phyloP scores from a whole-genome alignment of 2,329 filamentous ascomycete genomes.

The Bipolaris gigantea region DNA sequence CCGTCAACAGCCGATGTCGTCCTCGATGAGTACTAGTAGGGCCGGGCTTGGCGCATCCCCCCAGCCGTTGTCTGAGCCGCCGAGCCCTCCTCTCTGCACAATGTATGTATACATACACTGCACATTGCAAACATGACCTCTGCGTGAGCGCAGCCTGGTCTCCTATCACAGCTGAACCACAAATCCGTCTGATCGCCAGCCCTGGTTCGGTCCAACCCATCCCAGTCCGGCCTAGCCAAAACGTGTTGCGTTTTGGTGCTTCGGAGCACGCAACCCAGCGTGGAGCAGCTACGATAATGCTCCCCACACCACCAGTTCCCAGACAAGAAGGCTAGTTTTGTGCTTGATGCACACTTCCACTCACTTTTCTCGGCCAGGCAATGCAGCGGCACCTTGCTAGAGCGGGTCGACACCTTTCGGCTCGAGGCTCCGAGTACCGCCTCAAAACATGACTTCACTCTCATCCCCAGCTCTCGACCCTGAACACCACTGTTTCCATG shows the following conservation, averaged over 20 bases:
- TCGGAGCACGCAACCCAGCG: conserved; percentile 2
- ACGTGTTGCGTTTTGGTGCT: conserved; percentile 4
- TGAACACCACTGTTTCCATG: background rate
- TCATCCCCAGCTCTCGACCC: background rate
- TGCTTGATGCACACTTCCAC: background rate
- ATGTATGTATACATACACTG: background rate
- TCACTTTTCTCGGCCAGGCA: background rate
- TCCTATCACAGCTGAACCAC: background rate
- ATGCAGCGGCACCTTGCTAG: background rate
- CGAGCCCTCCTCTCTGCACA: background rate
- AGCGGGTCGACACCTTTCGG: background rate
- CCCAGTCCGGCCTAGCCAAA: background rate
- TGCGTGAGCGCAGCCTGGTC: background rate
- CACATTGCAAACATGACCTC: background rate
- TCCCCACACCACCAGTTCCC: background rate
- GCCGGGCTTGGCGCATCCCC: background rate
- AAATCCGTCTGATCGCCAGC: background rate
- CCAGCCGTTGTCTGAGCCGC: background rate
- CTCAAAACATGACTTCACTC: background rate
- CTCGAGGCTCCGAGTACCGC: background rate
- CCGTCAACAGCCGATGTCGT: conserved; percentile 33
- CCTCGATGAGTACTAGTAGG: background rate
- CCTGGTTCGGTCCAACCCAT: background rate
- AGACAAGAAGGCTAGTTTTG: background rate
- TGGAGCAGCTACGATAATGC: background rate